Conservation (phyloP, 345 rosid genomes). For the Salix viminalis region DNA sequence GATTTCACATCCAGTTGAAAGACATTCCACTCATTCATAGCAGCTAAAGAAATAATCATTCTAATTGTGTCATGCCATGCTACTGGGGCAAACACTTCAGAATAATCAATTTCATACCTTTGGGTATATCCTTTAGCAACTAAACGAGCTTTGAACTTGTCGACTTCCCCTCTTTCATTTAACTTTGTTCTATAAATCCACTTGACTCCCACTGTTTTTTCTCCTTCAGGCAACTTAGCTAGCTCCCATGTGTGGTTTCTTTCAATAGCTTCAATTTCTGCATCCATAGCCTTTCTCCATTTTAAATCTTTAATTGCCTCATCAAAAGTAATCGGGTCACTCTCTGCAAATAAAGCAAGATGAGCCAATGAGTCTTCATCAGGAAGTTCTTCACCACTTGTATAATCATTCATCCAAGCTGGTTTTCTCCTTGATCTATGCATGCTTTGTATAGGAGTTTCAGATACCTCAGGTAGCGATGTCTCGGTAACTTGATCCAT, state of each 20-base stretch:
- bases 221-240: neutral
- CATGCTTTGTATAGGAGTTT: neutral
- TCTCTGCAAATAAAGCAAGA: neutral
- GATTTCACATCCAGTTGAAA: neutral
- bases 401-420: neutral
- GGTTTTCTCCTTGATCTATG: neutral
- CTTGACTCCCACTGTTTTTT: neutral
- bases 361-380: neutral
- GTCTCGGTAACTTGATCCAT: no score
- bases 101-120: no score
- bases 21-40: neutral
- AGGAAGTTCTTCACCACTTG: neutral
- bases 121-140: neutral
- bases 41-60: neutral
- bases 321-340: neutral
- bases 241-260: neutral
- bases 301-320: neutral
- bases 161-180: neutral
- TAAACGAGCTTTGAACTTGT: neutral
- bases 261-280: neutral
- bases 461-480: no score
- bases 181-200: slow-evolving; percentile 9
- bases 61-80: slow-evolving; percentile 3
- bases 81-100: no score
- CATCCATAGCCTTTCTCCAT: neutral